These are phyloP conservation scores for Solanum bulbocastanum DNA, from an alignment of 257 asterid species.

Conservation along the genomic window DNA sequence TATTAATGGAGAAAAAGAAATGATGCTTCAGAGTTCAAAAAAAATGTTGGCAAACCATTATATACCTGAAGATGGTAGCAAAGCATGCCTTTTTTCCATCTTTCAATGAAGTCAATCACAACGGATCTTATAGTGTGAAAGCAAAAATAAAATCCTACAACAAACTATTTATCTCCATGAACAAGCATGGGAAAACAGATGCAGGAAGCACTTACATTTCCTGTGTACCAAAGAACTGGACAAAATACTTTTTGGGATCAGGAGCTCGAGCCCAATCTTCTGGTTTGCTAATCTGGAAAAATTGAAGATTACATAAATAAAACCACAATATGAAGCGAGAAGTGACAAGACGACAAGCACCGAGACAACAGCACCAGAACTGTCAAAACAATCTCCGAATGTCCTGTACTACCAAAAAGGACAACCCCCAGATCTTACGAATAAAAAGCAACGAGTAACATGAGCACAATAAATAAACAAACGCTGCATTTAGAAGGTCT, in stretches of 20 bases:
- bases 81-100: background rate
- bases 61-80: background rate
- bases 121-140: background rate
- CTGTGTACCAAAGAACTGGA: slow-evolving; percentile 73
- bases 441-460: background rate
- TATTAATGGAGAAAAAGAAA: background rate
- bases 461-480: background rate
- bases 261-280: slow-evolving; percentile 60
- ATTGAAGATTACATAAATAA: slow-evolving; percentile 2
- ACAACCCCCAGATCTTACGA: background rate
- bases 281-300: slow-evolving; percentile 71
- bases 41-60: background rate
- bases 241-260: slow-evolving; percentile 72
- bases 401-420: background rate
- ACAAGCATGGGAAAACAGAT: background rate
- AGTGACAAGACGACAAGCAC: slow-evolving; percentile 1
- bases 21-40: background rate
- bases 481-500: background rate
- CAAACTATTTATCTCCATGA: background rate
- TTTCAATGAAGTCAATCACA: background rate
- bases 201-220: slow-evolving; percentile 59
- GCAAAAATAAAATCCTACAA: background rate
- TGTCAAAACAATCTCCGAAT: background rate
- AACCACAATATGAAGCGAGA: background rate
- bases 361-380: slow-evolving; percentile 2